Conservation (phyloP, 1,284 basidiomycete species). For the Ustilago sp. region DNA sequence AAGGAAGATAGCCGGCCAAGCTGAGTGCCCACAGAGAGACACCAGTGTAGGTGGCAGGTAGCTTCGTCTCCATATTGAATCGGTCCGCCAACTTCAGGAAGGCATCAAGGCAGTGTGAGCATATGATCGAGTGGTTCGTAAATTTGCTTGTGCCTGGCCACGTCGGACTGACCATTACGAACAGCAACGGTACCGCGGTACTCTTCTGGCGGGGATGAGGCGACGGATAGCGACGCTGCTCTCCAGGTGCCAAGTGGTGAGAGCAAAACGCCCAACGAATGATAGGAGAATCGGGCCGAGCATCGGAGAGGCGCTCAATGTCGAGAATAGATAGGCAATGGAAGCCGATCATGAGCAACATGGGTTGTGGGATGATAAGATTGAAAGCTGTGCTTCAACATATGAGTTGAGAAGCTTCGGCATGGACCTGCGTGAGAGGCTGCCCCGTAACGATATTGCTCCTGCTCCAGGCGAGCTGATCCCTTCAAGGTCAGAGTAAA, state of each 20-base stretch:
- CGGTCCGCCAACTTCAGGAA: neutral
- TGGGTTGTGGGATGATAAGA: neutral
- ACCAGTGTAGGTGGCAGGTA: slow-evolving; percentile 34
- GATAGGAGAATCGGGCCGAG: neutral
- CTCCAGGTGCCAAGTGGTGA: neutral
- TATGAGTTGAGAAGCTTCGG: neutral
- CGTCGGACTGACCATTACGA: neutral
- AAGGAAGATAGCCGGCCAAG: slow-evolving; percentile 31
- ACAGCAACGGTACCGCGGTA: neutral
- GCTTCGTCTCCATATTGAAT: neutral
- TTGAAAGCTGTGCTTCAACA: neutral
- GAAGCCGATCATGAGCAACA: neutral
- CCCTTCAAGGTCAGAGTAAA: too few species aligned
- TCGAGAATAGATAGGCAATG: neutral
- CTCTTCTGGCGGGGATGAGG: neutral
- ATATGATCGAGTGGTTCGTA: neutral
- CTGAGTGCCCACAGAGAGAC: slow-evolving; percentile 45
- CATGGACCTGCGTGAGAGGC: too few species aligned
- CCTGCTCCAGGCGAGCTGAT: too few species aligned
- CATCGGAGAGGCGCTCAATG: slow-evolving; percentile 1
- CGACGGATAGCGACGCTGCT: neutral
- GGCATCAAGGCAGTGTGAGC: neutral
- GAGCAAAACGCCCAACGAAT: too few species aligned
- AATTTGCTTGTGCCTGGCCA: neutral
- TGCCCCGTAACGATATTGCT: too few species aligned